Evolutionary conservation across 768 basidiomycete species (phyloP).

Genomic region (Daedaleopsis nitida): DNA sequence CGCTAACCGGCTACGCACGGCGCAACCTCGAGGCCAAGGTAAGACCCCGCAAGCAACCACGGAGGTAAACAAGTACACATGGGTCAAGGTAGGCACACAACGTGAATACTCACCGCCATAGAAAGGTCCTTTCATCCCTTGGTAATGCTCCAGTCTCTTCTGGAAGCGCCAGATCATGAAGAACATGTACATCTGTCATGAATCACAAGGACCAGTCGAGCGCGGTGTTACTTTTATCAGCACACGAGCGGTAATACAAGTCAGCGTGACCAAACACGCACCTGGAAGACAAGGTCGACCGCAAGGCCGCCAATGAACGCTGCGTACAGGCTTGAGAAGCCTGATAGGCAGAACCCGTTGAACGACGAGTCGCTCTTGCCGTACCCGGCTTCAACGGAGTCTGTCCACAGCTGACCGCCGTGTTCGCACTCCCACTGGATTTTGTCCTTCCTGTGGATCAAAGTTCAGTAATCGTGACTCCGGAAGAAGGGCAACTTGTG

Average conservation of each 20-base stretch:
- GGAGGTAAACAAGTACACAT: conserved; percentile 8
- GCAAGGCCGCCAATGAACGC: conserved; percentile 68
- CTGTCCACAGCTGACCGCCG: conserved; percentile 64
- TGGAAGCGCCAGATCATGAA: conserved; percentile 77
- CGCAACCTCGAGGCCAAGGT: conserved; percentile 12
- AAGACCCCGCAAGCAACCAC: conserved; percentile 2
- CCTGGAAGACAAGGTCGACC: conserved; percentile 70
- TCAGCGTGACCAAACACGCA: conserved; percentile 35
- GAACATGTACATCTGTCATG: conserved; percentile 67
- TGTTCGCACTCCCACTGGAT: conserved; percentile 75
- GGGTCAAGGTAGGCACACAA: conserved; percentile 5
- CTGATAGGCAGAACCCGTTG: conserved; percentile 56
- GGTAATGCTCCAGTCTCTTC: conserved; percentile 69
- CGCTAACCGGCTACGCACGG: conserved; percentile 1
- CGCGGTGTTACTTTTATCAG: conserved; percentile 13
- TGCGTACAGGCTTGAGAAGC: conserved; percentile 59
- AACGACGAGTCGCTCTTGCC: conserved; percentile 49
- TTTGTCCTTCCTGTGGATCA: conserved; percentile 55
- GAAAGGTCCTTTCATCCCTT: conserved; percentile 62
- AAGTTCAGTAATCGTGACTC: neutral
- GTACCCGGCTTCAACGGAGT: conserved; percentile 44
- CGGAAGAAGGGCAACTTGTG: conserved; percentile 3
- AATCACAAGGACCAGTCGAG: neutral
- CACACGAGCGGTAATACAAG: conserved; percentile 19
- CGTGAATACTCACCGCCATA: conserved; percentile 52